Evolutionary conservation across 1,284 basidiomycete genomes (phyloP).

Genomic region (Sanghuangporus sanghuang): DNA sequence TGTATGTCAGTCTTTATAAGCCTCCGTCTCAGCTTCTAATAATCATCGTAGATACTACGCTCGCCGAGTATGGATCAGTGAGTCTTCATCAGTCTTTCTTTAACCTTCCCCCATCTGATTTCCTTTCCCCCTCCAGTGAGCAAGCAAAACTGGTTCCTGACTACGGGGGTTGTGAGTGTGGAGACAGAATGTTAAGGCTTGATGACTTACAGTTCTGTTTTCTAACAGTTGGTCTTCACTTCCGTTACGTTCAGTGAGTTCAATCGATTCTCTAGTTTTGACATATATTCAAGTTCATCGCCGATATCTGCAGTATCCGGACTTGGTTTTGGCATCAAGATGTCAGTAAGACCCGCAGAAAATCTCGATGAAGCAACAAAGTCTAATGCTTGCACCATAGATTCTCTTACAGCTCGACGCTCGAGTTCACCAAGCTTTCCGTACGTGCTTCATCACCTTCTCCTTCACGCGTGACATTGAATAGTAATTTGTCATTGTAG

Average conservation of each 20-base stretch:
- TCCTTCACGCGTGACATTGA: background rate
- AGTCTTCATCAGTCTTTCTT: background rate
- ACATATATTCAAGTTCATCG: background rate
- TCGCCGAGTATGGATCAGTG: constrained; percentile 9
- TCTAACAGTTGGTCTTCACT: background rate
- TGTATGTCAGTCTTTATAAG: background rate
- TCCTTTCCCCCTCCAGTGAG: constrained; percentile 1
- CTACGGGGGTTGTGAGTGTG: background rate
- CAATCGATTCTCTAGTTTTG: too few species aligned
- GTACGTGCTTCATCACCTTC: background rate
- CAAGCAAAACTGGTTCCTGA: constrained; percentile 8
- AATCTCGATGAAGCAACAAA: background rate
- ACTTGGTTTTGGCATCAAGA: constrained; percentile 5
- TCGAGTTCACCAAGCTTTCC: constrained; percentile 4
- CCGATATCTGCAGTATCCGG: constrained; percentile 3
- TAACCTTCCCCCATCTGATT: background rate
- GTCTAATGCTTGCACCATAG: background rate
- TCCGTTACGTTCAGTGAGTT: constrained; percentile 7
- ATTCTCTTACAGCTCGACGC: constrained; percentile 4
- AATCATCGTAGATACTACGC: background rate
- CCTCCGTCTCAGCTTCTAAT: background rate
- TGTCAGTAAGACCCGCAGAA: background rate
- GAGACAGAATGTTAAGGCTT: background rate
- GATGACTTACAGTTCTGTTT: background rate
- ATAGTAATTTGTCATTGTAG: background rate